phyloP scores from a whole-genome alignment of 331 rosid species.

The Phaseolus coccineus region DNA sequence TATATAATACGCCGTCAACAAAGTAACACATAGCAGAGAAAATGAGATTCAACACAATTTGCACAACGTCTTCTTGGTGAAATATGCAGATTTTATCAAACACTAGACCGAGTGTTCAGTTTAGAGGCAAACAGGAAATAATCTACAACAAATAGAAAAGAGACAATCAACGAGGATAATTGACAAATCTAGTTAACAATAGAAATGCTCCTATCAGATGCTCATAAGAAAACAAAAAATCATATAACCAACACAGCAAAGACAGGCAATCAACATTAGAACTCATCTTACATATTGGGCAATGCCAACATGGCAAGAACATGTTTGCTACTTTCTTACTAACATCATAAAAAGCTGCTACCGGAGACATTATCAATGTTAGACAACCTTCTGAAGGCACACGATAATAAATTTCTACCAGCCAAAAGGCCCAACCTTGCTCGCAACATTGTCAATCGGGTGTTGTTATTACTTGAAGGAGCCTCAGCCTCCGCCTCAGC shows the following conservation, averaged over 20 bases:
- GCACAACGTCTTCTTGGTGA: neutral
- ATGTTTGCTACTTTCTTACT: slow-evolving; percentile 27
- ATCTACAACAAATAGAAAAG: slow-evolving; percentile 17
- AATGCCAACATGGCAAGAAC: slow-evolving; percentile 32
- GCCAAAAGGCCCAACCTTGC: slow-evolving; percentile 64
- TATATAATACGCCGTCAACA: neutral
- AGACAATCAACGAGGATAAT: slow-evolving; percentile 21
- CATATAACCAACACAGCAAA: slow-evolving; percentile 29
- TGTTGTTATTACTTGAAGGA: slow-evolving; percentile 51
- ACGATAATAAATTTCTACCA: slow-evolving; percentile 62
- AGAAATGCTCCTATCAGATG: neutral
- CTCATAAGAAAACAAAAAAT: slow-evolving; percentile 15
- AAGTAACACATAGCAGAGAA: too few relatives aligned
- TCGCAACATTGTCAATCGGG: slow-evolving; percentile 56
- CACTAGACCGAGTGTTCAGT: neutral
- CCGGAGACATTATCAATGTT: slow-evolving; percentile 48
- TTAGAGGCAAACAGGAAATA: neutral
- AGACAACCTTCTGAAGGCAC: slow-evolving; percentile 71
- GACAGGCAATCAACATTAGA: slow-evolving; percentile 26
- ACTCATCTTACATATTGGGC: slow-evolving; percentile 24
- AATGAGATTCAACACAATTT: neutral
- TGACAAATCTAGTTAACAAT: slow-evolving; percentile 16
- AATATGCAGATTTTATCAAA: neutral
- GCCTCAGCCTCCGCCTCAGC: slow-evolving; percentile 44
- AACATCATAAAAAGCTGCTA: slow-evolving; percentile 46